A percentile compares a stretch with the other conserved stretches of the same genome.
Evolutionary conservation across 495 filamentous ascomycete genomes (phyloP).

Genomic region (Cenococcum geophilum): DNA sequence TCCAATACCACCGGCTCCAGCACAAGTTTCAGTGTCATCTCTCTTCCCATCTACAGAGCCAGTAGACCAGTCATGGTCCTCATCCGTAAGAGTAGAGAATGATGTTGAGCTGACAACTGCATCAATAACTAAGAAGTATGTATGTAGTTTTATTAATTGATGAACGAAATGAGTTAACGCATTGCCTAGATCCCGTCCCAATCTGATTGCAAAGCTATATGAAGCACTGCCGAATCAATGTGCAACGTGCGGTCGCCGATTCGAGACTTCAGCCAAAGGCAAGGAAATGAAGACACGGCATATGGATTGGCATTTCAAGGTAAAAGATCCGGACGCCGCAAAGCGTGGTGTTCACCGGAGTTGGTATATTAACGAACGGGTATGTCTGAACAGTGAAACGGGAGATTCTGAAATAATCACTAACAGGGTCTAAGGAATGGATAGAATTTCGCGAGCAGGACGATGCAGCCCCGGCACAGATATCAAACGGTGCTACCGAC

Average conservation of each 20-base stretch:
- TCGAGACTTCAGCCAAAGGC: constrained; percentile 67
- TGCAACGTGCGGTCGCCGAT: constrained; percentile 84
- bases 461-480: constrained; percentile 51
- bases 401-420: not conserved
- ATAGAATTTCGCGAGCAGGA: constrained; percentile 71
- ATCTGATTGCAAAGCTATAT: constrained; percentile 67
- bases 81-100: constrained; percentile 41
- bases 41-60: not conserved
- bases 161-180: constrained; percentile 23
- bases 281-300: constrained; percentile 82
- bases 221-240: constrained; percentile 77
- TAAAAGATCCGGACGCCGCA: constrained; percentile 77
- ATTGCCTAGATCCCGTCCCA: constrained; percentile 59
- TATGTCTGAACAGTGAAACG: constrained; percentile 41
- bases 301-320: constrained; percentile 96
- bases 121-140: constrained; percentile 71
- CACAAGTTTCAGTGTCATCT: not conserved
- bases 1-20: not conserved
- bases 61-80: constrained; percentile 19
- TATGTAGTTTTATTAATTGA: constrained; percentile 42
- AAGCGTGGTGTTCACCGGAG: constrained; percentile 79
- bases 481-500: constrained; percentile 39
- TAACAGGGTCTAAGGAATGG: constrained; percentile 61
- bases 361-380: constrained; percentile 90
- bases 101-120: constrained; percentile 63